A percentile compares a stretch with the other conserved stretches of the same genome.
Evolutionary conservation across 805 yeast genomes (phyloP).

Genomic region (Saccharomycopsis fodiens): DNA sequence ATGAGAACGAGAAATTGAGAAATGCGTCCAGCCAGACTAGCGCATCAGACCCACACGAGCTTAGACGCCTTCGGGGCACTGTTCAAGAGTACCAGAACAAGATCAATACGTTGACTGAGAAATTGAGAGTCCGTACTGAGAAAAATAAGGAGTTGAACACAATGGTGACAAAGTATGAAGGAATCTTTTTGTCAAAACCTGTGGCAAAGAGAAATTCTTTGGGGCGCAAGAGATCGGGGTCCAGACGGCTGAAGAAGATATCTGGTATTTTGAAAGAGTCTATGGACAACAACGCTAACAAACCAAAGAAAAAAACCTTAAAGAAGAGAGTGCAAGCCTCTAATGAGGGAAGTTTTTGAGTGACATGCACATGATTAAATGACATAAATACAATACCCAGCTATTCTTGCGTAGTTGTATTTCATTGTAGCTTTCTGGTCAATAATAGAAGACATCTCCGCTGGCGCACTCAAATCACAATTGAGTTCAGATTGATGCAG

Average conservation of each 20-base stretch:
- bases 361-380: no score
- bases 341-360: background rate
- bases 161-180: constrained; percentile 4
- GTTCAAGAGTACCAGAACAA: constrained; percentile 9
- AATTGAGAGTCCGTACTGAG: constrained; percentile 13
- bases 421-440: no score
- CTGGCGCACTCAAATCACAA: no score
- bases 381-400: no score
- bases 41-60: background rate
- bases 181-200: background rate
- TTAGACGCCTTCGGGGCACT: background rate
- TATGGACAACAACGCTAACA: constrained; percentile 2
- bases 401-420: no score
- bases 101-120: constrained; percentile 9
- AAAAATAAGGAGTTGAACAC: constrained; percentile 3
- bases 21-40: background rate
- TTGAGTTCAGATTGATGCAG: no score
- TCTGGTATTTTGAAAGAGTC: constrained; percentile 4
- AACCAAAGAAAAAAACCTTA: constrained; percentile 19
- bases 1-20: constrained; percentile 14
- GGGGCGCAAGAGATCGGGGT: background rate
- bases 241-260: background rate
- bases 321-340: background rate
- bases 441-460: no score
- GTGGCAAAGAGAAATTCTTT: background rate